Conservation (phyloP, 805 yeast genomes). For the Ogataea paradorogensis region DNA sequence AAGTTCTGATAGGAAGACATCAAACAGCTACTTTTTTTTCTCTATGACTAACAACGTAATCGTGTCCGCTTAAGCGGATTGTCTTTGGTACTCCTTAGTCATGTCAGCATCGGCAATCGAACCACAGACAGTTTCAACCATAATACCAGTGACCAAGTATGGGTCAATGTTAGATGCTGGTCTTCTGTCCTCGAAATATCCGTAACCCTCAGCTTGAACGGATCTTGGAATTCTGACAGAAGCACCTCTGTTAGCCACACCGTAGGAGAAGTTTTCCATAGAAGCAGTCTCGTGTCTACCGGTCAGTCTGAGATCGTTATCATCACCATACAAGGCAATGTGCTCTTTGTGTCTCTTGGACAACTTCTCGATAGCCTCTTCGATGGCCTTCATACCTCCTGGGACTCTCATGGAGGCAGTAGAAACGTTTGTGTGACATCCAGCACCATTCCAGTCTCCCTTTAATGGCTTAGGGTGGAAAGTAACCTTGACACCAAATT, state of each 20-base stretch:
- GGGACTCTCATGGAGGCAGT: slow-evolving; percentile 86
- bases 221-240: slow-evolving; percentile 98
- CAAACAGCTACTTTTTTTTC: slow-evolving; percentile 5
- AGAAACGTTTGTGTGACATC: slow-evolving; percentile 98
- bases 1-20: slow-evolving; percentile 2
- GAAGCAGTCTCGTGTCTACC: slow-evolving; percentile 99
- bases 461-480: slow-evolving; percentile 98
- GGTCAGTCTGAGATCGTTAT: slow-evolving; percentile 92
- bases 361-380: slow-evolving; percentile 87
- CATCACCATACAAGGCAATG: slow-evolving; percentile 91
- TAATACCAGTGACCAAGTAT: slow-evolving; percentile 96
- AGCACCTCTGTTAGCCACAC: slow-evolving; percentile 99
- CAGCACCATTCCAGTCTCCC: slow-evolving; percentile 99
- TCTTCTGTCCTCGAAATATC: slow-evolving; percentile 99
- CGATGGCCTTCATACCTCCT: slow-evolving; percentile 96
- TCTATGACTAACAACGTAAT: too few species aligned
- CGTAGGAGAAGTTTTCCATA: slow-evolving; percentile 83
- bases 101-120: slow-evolving; percentile 92
- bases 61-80: slow-evolving; percentile 32
- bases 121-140: slow-evolving; percentile 96
- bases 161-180: slow-evolving; percentile 99
- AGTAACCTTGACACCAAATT: slow-evolving; percentile 96
- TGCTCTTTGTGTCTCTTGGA: slow-evolving; percentile 97
- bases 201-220: slow-evolving; percentile 96
- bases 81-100: slow-evolving; percentile 86